Base-by-base conservation (phyloP, 768 basidiomycete species). In the Chiua virens region DNA sequence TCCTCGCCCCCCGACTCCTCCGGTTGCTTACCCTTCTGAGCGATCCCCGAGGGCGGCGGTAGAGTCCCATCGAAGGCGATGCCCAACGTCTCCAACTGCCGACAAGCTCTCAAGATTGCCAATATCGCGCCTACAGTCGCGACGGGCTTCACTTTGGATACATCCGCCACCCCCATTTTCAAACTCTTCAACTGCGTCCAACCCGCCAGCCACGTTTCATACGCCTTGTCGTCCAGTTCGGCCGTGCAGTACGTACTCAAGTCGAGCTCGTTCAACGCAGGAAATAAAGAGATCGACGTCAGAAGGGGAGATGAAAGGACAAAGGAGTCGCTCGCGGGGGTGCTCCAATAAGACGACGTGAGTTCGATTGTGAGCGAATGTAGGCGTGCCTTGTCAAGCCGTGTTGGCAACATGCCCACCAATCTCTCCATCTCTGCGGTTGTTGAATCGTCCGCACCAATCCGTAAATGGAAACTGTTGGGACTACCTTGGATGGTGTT, bases 271-370 rank as follows among this genome's bases (percentile, higher is more conserved):
- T 42, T 49, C 21, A 66, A 20, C 2, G 39, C 54, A 0, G 55
- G 39, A 42, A 66, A 66, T 1, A 38, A 46, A 1, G 54, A 28
- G 9, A 67, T 30, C 8, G 62, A 52, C 5, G 49, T 32, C 0
- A 66, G 30, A 17, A 64, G 20, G 10, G 52, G 14, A 2, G 54
- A 14, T 1, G 60, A 54, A 25, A 66, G 64, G 1, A 41, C 38
- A 43, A 64, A 64, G 5, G 62, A 52, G 25, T 66, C 62, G 48
- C 55, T 59, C 4, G 59, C 50, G 1, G 60, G 58, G 3, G 58
- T 53, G 17, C 53, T 58, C 62, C 65, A 67, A 35, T 67, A 67
- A 1, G 65, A 64, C 13, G 63, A 67, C 3, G 61, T 66, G 38
- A 66, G 45, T 35, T 66, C 59, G 45, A 64, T 30, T 5, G 47